Evolutionary conservation across 192 early-diverging fungal genomes (phyloP).

Genomic region (Spizellomyces punctatus): DNA sequence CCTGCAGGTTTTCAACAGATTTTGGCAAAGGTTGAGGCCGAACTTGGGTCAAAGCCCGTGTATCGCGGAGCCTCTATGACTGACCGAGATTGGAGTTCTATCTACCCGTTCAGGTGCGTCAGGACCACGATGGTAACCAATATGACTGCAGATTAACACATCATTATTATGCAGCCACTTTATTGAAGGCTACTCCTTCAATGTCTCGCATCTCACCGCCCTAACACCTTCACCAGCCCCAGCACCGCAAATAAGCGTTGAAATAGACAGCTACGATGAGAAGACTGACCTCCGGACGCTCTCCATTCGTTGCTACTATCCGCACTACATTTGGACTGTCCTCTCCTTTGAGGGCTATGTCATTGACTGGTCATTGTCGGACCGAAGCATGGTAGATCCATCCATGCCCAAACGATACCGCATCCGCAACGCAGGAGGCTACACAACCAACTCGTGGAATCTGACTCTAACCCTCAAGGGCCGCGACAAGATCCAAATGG

Average conservation of each 20-base stretch:
- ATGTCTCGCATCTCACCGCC: conserved; percentile 42
- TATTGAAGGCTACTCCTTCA: conserved; percentile 33
- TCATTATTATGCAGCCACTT: conserved; percentile 40
- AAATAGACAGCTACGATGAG: conserved; percentile 49
- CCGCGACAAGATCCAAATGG: conserved; percentile 18
- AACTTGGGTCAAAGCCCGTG: conserved; percentile 40
- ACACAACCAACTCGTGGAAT: conserved; percentile 36
- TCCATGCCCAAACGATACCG: conserved; percentile 14
- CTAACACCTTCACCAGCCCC: conserved; percentile 39
- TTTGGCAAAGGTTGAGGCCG: conserved; percentile 41
- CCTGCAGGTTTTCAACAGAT: conserved; percentile 52
- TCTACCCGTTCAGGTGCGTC: conserved; percentile 58
- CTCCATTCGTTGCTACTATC: conserved; percentile 43
- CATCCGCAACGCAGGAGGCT: conserved; percentile 42
- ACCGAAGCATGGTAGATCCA: conserved; percentile 6
- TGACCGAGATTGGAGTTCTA: conserved; percentile 55
- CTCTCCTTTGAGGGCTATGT: conserved; percentile 64
- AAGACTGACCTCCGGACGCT: conserved; percentile 49
- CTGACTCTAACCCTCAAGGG: conserved; percentile 32
- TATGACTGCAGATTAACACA: too few relatives aligned
- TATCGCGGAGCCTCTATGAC: conserved; percentile 31
- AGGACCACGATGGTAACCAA: conserved; percentile 51
- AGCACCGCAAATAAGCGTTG: conserved; percentile 42
- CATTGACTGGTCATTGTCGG: conserved; percentile 53
- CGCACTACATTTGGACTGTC: conserved; percentile 65